phyloP scores from a whole-genome alignment of 345 rosid species.

The Syzygium aqueum region DNA sequence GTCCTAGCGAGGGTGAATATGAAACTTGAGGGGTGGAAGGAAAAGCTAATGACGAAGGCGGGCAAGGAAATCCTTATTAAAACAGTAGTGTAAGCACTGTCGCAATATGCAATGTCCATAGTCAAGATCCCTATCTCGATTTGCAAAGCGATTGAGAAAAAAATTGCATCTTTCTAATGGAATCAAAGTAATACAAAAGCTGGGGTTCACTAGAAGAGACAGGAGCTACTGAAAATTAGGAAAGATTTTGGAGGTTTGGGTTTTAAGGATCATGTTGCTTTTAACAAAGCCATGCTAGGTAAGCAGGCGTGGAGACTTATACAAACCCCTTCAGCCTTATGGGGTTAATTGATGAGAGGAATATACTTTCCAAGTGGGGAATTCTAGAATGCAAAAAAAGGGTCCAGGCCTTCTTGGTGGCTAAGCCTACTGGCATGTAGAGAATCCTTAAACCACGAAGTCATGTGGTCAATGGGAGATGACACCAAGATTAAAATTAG shows the following conservation, averaged over 20 bases:
- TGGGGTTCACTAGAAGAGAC: background rate
- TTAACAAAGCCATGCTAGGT: background rate
- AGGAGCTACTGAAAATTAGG: background rate
- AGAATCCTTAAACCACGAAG: background rate
- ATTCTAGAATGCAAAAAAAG: background rate
- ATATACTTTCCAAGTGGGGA: background rate
- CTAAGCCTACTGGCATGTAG: fast-evolving
- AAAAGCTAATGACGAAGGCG: background rate
- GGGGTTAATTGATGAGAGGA: background rate
- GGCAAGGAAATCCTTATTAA: background rate
- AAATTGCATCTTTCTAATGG: background rate
- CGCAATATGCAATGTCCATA: background rate
- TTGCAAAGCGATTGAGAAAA: background rate
- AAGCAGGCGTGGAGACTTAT: background rate
- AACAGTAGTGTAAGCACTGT: background rate
- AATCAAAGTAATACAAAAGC: background rate
- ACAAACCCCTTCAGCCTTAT: background rate
- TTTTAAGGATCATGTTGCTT: background rate
- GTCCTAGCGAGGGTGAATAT: background rate
- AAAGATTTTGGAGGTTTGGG: background rate
- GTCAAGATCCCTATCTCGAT: background rate
- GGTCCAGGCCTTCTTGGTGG: background rate
- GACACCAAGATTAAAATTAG: no score
- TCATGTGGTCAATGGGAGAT: background rate
- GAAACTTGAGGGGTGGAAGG: background rate